phyloP scores from a whole-genome alignment of 148 eudicot genomes.

The Persicaria tinctoria region DNA sequence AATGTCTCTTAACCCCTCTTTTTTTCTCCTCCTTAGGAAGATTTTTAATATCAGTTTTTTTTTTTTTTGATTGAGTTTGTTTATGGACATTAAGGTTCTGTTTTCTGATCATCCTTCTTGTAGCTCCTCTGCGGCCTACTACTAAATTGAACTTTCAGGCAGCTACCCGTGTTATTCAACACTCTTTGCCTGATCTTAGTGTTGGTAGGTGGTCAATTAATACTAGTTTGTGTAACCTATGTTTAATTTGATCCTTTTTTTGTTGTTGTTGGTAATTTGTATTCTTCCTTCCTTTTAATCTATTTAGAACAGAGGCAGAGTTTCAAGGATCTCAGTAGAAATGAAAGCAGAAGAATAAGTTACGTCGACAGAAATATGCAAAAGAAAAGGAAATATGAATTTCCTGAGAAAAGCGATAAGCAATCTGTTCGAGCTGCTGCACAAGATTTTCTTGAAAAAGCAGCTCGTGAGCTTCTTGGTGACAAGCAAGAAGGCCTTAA shows the following conservation, averaged over 20 bases:
- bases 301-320: slow-evolving; percentile 75
- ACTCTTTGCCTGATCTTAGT: slow-evolving; percentile 88
- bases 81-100: too few relatives aligned
- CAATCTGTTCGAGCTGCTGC: slow-evolving; percentile 77
- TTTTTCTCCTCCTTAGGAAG: neutral
- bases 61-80: too few relatives aligned
- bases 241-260: neutral
- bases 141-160: slow-evolving; percentile 59
- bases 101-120: slow-evolving; percentile 12
- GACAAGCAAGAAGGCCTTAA: slow-evolving; percentile 49
- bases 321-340: slow-evolving; percentile 66
- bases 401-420: slow-evolving; percentile 32
- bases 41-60: too few relatives aligned
- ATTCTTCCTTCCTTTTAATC: neutral
- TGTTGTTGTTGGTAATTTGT: neutral
- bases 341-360: slow-evolving; percentile 38
- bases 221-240: slow-evolving; percentile 1
- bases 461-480: slow-evolving; percentile 86
- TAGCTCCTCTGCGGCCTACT: slow-evolving; percentile 76
- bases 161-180: slow-evolving; percentile 82
- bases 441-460: slow-evolving; percentile 90
- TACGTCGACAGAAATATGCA: slow-evolving; percentile 44
- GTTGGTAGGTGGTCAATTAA: slow-evolving; percentile 38
- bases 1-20: neutral
- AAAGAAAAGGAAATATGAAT: slow-evolving; percentile 70